phyloP scores from a whole-genome alignment of 129 eudicot species.

The Glebionis coronaria region DNA sequence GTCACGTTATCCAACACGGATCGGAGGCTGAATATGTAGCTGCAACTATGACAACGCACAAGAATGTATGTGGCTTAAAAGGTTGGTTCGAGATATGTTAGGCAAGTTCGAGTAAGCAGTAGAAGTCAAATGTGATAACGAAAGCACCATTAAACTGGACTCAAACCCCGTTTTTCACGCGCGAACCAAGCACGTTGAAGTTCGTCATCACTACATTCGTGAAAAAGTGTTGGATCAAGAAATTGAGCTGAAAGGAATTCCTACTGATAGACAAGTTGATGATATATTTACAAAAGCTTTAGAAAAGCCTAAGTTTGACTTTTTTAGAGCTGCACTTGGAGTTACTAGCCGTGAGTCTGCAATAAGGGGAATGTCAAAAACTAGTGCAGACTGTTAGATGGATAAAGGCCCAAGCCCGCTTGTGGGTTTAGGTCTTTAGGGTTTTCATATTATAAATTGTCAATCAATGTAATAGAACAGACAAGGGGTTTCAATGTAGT shows the following conservation, averaged over 20 bases:
- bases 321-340: background rate
- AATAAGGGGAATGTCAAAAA: conserved; percentile 2
- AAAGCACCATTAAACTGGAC: conserved; percentile 16
- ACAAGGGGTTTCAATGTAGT: too few relatives aligned
- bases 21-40: conserved; percentile 9
- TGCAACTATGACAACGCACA: conserved; percentile 18
- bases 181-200: conserved; percentile 13
- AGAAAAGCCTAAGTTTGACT: background rate
- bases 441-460: too few relatives aligned
- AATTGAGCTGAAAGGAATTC: background rate
- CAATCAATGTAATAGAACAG: too few relatives aligned
- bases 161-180: conserved; percentile 18
- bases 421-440: too few relatives aligned
- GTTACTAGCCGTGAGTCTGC: conserved; percentile 1
- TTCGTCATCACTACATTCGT: conserved; percentile 10
- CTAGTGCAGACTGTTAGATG: too few relatives aligned
- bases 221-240: conserved; percentile 1
- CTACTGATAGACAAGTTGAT: conserved; percentile 4
- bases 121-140: background rate
- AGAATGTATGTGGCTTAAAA: conserved; percentile 16
- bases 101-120: background rate
- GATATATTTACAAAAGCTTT: conserved; percentile 9
- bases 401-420: too few relatives aligned
- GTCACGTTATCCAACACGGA: conserved; percentile 10
- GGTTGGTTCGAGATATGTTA: background rate